phyloP scores from a whole-genome alignment of 352 stramenopile genomes.

The Globisporangium paddicum region DNA sequence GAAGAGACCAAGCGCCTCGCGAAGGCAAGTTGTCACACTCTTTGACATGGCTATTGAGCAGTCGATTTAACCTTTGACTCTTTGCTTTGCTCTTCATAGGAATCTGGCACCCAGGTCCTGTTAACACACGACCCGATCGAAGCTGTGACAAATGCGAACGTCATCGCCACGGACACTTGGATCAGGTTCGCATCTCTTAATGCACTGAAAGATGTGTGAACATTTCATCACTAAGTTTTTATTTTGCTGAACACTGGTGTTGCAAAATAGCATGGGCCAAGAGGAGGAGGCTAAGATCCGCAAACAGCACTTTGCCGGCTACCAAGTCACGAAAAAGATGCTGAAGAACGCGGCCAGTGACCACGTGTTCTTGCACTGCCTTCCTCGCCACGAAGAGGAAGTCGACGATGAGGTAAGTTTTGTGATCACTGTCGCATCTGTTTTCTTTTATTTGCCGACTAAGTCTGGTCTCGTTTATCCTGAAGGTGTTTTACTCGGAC shows the following conservation, averaged over 20 bases:
- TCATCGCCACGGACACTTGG: conserved; percentile 98
- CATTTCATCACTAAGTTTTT: background rate
- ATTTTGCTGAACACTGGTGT: background rate
- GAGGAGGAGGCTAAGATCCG: conserved; percentile 93
- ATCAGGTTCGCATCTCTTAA: conserved; percentile 46
- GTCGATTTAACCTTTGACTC: background rate
- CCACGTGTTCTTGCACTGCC: conserved; percentile 97
- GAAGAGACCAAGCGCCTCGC: conserved; percentile 87
- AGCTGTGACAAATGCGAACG: conserved; percentile 91
- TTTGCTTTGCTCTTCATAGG: conserved; percentile 10
- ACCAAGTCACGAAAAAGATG: conserved; percentile 92
- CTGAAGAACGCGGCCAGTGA: conserved; percentile 87
- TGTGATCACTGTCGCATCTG: no score
- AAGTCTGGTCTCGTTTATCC: background rate
- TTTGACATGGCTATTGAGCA: background rate
- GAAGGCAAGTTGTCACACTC: conserved; percentile 17
- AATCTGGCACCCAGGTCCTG: conserved; percentile 64
- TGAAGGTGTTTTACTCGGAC: conserved; percentile 92
- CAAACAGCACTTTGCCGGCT: conserved; percentile 94
- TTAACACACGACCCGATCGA: conserved; percentile 90
- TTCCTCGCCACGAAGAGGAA: conserved; percentile 96
- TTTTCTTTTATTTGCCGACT: no score
- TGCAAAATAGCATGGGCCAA: conserved; percentile 84
- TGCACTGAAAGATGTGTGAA: background rate
- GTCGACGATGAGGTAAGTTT: conserved; percentile 92